A percentile compares a stretch with the other conserved stretches of the same genome.
Conservation (phyloP, 1,139 yeast genomes). For the Diutina catenulata region DNA sequence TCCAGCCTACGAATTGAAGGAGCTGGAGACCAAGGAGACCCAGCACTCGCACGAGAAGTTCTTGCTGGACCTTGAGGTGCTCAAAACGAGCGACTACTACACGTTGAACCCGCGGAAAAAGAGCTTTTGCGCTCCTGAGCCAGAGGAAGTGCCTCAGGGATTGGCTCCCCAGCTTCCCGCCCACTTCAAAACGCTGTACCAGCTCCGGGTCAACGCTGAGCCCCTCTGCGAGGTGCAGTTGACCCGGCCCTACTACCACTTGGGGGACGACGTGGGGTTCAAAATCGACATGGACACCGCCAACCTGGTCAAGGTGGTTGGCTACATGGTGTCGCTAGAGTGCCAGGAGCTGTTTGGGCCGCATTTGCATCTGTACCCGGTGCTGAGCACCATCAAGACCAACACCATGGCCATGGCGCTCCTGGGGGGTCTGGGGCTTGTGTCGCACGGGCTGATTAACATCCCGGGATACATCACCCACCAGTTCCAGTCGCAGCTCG, state of each 20-base stretch:
- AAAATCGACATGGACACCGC: not conserved
- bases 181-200: conserved; percentile 2
- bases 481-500: conserved; percentile 1
- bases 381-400: not conserved
- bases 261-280: not conserved
- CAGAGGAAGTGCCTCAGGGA: not conserved
- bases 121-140: not conserved
- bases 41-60: not conserved
- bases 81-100: not conserved
- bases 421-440: not conserved
- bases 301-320: not conserved
- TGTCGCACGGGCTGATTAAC: not conserved
- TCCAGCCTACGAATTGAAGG: not conserved
- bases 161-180: not conserved
- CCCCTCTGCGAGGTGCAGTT: not conserved
- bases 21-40: not conserved
- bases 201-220: not conserved
- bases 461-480: conserved; percentile 3
- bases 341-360: conserved; percentile 3
- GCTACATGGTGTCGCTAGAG: not conserved
- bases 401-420: conserved; percentile 2
- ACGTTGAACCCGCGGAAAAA: not conserved
- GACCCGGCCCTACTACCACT: conserved; percentile 3
- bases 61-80: not conserved
- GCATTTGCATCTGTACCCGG: not conserved